These are phyloP conservation scores for Saturnispora galanensis DNA, from an alignment of 805 yeast species.

Conservation along the genomic window DNA sequence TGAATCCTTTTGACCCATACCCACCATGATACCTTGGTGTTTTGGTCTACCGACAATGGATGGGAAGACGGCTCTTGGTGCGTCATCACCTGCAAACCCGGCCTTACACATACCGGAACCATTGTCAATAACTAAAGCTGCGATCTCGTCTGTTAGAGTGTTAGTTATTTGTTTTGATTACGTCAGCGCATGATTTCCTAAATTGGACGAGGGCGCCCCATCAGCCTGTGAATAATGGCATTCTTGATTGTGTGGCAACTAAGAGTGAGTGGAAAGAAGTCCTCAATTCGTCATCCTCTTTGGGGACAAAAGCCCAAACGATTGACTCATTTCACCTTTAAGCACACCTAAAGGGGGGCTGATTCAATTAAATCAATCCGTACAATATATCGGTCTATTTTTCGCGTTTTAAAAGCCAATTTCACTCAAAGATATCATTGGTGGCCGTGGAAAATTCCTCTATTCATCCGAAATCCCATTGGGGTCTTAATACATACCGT, in stretches of 20 bases:
- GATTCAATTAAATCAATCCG: neutral
- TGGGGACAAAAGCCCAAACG: neutral
- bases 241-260: neutral
- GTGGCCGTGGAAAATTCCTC: no score
- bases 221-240: no score
- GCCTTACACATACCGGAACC: constrained; percentile 99
- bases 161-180: constrained; percentile 1
- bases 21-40: constrained; percentile 99
- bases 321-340: neutral
- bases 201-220: no score
- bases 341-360: no score
- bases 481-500: constrained; percentile 5
- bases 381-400: neutral
- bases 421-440: neutral
- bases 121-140: constrained; percentile 85
- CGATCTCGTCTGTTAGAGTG: constrained; percentile 32
- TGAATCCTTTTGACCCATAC: constrained; percentile 99
- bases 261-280: neutral
- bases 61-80: constrained; percentile 99
- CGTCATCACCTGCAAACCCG: constrained; percentile 99
- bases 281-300: neutral
- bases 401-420: neutral
- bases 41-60: constrained; percentile 99
- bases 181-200: constrained; percentile 8
- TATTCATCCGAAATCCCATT: neutral